These are phyloP conservation scores for Candida albicans DNA, from an alignment of 1,139 yeast species.

Conservation along the genomic window DNA sequence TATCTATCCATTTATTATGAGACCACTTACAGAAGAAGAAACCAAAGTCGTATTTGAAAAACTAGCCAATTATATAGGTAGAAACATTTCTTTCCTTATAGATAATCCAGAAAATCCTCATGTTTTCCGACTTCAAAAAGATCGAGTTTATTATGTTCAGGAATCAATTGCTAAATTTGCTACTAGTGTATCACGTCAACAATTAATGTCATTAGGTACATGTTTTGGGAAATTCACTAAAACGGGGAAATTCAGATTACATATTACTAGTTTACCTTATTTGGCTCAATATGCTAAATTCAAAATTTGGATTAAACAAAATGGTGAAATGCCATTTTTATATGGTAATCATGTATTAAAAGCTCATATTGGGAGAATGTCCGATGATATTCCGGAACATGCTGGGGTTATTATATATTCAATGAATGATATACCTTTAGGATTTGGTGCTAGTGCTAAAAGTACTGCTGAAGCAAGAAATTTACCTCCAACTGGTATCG, in stretches of 20 bases:
- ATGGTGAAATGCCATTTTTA: conserved; percentile 97
- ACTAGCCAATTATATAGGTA: conserved; percentile 92
- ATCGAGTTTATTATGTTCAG: conserved; percentile 88
- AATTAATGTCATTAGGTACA: conserved; percentile 87
- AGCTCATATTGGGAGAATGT: conserved; percentile 95
- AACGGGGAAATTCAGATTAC: conserved; percentile 94
- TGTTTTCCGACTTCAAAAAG: conserved; percentile 94
- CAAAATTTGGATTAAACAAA: conserved; percentile 93
- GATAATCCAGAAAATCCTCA: conserved; percentile 90
- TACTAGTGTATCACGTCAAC: conserved; percentile 83
- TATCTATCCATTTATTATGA: too few relatives aligned
- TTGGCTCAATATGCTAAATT: conserved; percentile 86
- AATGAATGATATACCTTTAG: conserved; percentile 91
- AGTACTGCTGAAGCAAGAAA: conserved; percentile 87
- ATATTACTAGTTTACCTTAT: conserved; percentile 84
- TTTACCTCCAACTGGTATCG: conserved; percentile 90
- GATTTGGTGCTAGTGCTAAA: conserved; percentile 94
- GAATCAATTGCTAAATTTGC: conserved; percentile 85
- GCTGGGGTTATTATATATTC: conserved; percentile 91
- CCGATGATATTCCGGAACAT: conserved; percentile 97
- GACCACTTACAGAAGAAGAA: conserved; percentile 96
- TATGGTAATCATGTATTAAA: conserved; percentile 96
- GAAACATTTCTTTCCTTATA: conserved; percentile 84
- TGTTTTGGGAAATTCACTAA: conserved; percentile 97
- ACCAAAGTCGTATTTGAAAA: conserved; percentile 95